These are phyloP conservation scores for Eucalyptus polybractea DNA, from an alignment of 345 rosid genomes.

Conservation along the genomic window DNA sequence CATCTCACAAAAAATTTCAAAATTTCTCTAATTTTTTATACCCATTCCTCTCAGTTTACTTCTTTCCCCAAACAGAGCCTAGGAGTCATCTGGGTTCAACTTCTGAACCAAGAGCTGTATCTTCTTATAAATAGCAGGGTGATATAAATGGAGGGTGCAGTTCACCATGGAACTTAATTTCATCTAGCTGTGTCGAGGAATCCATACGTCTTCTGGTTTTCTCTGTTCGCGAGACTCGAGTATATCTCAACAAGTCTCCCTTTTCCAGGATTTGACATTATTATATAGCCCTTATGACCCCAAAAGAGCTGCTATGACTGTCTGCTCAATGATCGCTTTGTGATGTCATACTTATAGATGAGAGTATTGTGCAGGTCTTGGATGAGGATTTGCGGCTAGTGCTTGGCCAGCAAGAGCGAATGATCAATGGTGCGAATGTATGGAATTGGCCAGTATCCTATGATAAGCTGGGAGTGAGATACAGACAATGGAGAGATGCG, in stretches of 20 bases:
- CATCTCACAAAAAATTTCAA: not conserved
- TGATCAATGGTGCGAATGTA: constrained; percentile 75
- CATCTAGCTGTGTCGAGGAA: not conserved
- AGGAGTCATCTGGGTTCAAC: not conserved
- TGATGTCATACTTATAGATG: not conserved
- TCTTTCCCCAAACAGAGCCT: not conserved
- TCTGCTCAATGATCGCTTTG: not conserved
- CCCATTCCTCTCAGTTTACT: not conserved
- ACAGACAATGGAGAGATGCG: constrained; percentile 79
- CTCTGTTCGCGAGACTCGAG: not conserved
- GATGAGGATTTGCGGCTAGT: constrained; percentile 88
- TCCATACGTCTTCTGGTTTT: not conserved
- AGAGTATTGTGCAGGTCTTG: constrained; percentile 41
- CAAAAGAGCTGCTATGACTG: not conserved
- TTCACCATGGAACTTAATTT: not conserved
- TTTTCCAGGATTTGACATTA: not conserved
- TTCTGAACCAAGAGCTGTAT: not conserved
- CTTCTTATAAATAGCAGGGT: not conserved
- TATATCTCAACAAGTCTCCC: not conserved
- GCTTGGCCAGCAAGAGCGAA: constrained; percentile 88
- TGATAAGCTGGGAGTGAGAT: constrained; percentile 95
- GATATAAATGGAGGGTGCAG: not conserved
- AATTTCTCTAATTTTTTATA: not conserved
- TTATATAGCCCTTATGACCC: not conserved
- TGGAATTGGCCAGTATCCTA: constrained; percentile 88